phyloP scores from a whole-genome alignment of 768 basidiomycete genomes.

The Termitomyces titanicus region DNA sequence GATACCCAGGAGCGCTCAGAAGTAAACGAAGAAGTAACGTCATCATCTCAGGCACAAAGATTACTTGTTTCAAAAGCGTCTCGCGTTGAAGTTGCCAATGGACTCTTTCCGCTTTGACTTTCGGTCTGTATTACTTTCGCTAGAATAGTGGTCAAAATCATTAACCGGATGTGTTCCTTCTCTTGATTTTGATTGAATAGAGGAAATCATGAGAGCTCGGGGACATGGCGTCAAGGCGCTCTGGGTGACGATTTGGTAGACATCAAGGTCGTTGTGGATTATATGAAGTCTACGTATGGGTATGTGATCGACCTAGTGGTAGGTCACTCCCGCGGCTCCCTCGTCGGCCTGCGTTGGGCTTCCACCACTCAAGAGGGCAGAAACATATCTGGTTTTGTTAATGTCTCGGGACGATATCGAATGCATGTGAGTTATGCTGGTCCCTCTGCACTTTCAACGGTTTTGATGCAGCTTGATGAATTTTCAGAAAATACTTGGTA shows the following conservation, averaged over 20 bases:
- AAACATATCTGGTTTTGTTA: constrained; percentile 59
- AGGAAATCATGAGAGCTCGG: constrained; percentile 75
- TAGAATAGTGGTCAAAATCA: neutral
- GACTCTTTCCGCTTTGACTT: constrained; percentile 90
- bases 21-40: constrained; percentile 18
- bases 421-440: constrained; percentile 58
- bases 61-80: constrained; percentile 75
- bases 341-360: constrained; percentile 68
- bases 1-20: constrained; percentile 14
- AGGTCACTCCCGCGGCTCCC: constrained; percentile 75
- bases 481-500: constrained; percentile 42
- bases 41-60: constrained; percentile 66
- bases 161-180: neutral
- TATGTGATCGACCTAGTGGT: constrained; percentile 70
- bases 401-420: constrained; percentile 73
- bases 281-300: constrained; percentile 54
- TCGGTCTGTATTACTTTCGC: constrained; percentile 44
- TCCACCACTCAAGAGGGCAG: constrained; percentile 58
- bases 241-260: constrained; percentile 63
- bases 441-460: neutral
- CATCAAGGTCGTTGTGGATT: constrained; percentile 58
- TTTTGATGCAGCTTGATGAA: neutral
- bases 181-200: constrained; percentile 30
- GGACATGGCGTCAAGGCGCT: constrained; percentile 58
- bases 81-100: constrained; percentile 59